Percentiles rank a stretch among this genome's conserved stretches.
Conservation (phyloP, 805 yeast genomes). For the Ogataea ganodermae region DNA sequence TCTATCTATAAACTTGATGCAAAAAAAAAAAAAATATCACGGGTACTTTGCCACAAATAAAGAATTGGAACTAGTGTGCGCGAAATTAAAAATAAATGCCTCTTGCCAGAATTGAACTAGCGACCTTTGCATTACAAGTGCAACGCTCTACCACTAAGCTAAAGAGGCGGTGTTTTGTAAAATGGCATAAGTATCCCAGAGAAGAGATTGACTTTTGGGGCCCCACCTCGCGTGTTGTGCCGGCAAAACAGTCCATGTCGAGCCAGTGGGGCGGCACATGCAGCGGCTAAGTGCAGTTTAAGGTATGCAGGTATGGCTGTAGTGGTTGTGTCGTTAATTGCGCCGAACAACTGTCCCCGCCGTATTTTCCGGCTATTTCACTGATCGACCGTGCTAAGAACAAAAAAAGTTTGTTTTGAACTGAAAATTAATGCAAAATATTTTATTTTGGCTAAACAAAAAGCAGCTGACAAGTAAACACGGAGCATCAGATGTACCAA, state of each 20-base stretch:
- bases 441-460: neutral
- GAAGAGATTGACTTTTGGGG: neutral
- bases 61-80: no score
- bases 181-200: neutral
- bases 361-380: neutral
- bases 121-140: conserved; percentile 99
- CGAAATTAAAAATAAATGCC: conserved; percentile 50
- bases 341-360: no score
- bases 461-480: no score
- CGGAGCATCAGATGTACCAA: no score
- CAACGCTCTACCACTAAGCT: conserved; percentile 99
- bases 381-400: neutral
- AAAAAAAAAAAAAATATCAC: neutral
- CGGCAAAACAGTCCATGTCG: neutral
- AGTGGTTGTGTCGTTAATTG: no score
- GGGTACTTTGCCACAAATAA: neutral
- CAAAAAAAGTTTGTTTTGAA: neutral
- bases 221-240: conserved; percentile 2
- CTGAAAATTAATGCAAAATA: neutral
- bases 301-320: no score
- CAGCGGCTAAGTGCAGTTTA: no score
- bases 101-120: conserved; percentile 89
- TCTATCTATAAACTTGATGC: no score
- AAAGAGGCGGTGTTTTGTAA: conserved; percentile 61
- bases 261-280: neutral